Conservation (phyloP, 768 basidiomycete genomes). For the Cubamyces lactineus region DNA sequence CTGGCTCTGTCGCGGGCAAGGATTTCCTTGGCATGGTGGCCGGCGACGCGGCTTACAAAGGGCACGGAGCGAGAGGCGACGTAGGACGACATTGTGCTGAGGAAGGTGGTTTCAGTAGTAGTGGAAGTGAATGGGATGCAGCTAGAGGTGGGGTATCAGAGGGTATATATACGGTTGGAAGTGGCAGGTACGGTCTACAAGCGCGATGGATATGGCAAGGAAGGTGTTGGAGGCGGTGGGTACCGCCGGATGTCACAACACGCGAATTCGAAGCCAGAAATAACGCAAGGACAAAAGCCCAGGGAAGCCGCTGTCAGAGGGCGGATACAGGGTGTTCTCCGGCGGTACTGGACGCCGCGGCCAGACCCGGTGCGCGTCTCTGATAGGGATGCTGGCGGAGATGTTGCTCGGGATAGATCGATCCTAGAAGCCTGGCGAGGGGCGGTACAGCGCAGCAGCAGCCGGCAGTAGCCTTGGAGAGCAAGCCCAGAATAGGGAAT, state of each 20-base stretch:
- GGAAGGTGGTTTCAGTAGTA: background rate
- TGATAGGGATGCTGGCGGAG: constrained; percentile 10
- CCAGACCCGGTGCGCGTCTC: background rate
- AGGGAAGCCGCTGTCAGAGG: constrained; percentile 11
- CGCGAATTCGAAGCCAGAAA: background rate
- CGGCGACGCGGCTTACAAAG: constrained; percentile 48
- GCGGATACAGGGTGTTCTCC: constrained; percentile 13
- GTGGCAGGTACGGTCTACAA: constrained; percentile 2
- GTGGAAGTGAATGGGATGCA: constrained; percentile 2
- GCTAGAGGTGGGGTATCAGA: background rate
- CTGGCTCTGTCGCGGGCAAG: constrained; percentile 57
- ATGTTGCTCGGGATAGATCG: background rate
- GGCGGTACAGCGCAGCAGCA: background rate
- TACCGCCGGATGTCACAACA: constrained; percentile 5
- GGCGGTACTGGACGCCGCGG: constrained; percentile 1
- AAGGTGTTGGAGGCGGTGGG: constrained; percentile 7
- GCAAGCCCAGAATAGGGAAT: background rate
- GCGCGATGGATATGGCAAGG: constrained; percentile 6
- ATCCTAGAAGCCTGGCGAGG: background rate
- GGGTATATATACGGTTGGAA: constrained; percentile 15
- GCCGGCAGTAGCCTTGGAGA: background rate
- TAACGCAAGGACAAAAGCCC: background rate
- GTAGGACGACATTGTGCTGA: constrained; percentile 42
- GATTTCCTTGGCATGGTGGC: constrained; percentile 48
- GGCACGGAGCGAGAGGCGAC: constrained; percentile 40